These are phyloP conservation scores for Blastobotrys illinoisensis DNA, from an alignment of 1,139 yeast species.

Conservation along the genomic window DNA sequence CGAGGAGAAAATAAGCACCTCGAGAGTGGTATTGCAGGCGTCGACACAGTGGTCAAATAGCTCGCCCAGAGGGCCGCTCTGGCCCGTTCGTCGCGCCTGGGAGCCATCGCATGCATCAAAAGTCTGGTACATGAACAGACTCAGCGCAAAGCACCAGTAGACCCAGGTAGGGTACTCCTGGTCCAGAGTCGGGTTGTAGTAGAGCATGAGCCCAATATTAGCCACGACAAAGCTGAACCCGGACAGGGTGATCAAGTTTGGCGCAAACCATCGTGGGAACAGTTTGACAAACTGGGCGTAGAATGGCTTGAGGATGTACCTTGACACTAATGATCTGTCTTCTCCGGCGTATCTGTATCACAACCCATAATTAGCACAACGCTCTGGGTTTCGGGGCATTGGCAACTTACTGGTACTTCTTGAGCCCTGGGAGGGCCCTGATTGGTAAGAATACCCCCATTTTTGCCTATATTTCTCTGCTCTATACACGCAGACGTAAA, in stretches of 20 bases:
- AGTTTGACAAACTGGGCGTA: slow-evolving; percentile 60
- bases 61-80: slow-evolving; percentile 92
- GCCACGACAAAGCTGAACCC: slow-evolving; percentile 68
- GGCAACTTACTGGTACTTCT: slow-evolving; percentile 55
- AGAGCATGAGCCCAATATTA: slow-evolving; percentile 61
- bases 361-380: background rate
- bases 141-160: slow-evolving; percentile 72
- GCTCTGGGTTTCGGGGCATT: background rate
- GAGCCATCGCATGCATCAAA: slow-evolving; percentile 96
- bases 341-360: slow-evolving; percentile 55
- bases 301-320: slow-evolving; percentile 70
- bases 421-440: slow-evolving; percentile 55
- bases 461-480: slow-evolving; percentile 3
- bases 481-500: background rate
- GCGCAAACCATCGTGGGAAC: slow-evolving; percentile 80
- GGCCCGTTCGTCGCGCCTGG: slow-evolving; percentile 89
- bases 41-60: slow-evolving; percentile 90
- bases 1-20: slow-evolving; percentile 65
- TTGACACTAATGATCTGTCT: slow-evolving; percentile 75
- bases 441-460: slow-evolving; percentile 75
- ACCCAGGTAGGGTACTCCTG: slow-evolving; percentile 70
- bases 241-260: slow-evolving; percentile 73
- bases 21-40: slow-evolving; percentile 83
- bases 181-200: slow-evolving; percentile 65
- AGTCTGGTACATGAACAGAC: slow-evolving; percentile 86